phyloP scores from a whole-genome alignment of 768 basidiomycete genomes.

The Amanita thiersii region DNA sequence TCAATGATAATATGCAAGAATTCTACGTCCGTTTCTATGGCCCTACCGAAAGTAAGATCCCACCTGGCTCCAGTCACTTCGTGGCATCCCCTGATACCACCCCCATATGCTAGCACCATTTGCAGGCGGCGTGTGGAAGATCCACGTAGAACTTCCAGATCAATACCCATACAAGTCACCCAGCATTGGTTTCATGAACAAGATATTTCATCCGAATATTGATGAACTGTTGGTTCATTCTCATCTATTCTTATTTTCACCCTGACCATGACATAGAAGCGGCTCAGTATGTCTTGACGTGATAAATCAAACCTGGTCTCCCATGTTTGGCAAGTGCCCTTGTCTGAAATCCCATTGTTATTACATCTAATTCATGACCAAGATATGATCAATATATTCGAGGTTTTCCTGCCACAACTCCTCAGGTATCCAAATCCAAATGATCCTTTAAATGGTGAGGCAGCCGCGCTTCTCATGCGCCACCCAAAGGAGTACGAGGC shows the following conservation, averaged over 20 bases:
- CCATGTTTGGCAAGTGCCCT: constrained; percentile 85
- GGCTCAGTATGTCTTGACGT: constrained; percentile 98
- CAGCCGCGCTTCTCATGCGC: constrained; percentile 93
- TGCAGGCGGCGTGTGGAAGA: constrained; percentile 98
- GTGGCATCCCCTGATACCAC: too few relatives aligned
- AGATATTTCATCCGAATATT: constrained; percentile 99
- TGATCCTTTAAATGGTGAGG: constrained; percentile 96
- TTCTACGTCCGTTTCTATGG: constrained; percentile 97
- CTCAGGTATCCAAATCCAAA: constrained; percentile 97
- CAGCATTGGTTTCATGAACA: constrained; percentile 99
- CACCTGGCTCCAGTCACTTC: too few relatives aligned
- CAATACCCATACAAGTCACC: constrained; percentile 99
- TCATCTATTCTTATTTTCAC: constrained; percentile 7
- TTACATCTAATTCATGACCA: background rate
- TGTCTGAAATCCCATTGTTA: background rate
- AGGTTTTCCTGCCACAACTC: constrained; percentile 95
- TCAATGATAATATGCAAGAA: constrained; percentile 98
- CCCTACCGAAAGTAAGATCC: constrained; percentile 84
- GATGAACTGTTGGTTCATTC: constrained; percentile 80
- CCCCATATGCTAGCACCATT: constrained; percentile 66
- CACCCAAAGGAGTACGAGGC: constrained; percentile 94
- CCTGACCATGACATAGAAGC: constrained; percentile 45
- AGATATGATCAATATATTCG: constrained; percentile 99
- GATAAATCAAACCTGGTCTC: constrained; percentile 99
- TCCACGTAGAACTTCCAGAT: constrained; percentile 96